A percentile compares a stretch with the other conserved stretches of the same genome.
These are phyloP conservation scores for Deinandra increscens DNA, from an alignment of 129 eudicot species.

Conservation along the genomic window DNA sequence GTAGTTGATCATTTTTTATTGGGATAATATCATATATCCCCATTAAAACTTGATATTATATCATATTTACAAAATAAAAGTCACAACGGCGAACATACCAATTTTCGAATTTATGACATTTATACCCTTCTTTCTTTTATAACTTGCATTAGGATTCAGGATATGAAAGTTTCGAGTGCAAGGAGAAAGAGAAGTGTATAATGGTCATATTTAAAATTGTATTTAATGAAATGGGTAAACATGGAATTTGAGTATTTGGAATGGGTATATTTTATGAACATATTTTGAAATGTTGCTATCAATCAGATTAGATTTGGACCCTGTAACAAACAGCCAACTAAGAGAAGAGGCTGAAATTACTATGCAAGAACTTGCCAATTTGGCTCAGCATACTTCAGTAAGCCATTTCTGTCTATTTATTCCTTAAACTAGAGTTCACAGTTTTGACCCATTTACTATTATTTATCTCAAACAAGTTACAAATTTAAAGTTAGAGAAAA, in stretches of 20 bases:
- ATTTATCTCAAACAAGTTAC: background rate
- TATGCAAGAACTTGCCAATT: slow-evolving; percentile 68
- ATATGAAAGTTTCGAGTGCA: too few relatives aligned
- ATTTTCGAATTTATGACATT: too few relatives aligned
- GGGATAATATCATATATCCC: too few relatives aligned
- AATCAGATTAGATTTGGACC: slow-evolving; percentile 73
- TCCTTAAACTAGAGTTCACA: background rate
- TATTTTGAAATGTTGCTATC: slow-evolving; percentile 11
- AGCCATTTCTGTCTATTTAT: slow-evolving; percentile 28
- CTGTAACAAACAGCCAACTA: slow-evolving; percentile 45
- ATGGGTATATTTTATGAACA: background rate
- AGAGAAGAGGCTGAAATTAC: slow-evolving; percentile 72
- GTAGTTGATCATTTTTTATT: background rate
- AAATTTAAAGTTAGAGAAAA: background rate
- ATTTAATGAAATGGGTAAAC: too few relatives aligned
- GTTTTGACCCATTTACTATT: background rate
- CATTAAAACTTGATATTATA: too few relatives aligned
- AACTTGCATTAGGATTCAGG: too few relatives aligned
- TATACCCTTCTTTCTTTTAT: too few relatives aligned
- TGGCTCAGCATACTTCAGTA: slow-evolving; percentile 90
- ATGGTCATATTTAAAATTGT: too few relatives aligned
- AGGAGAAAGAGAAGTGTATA: too few relatives aligned
- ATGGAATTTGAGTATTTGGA: too few relatives aligned
- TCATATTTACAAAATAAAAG: too few relatives aligned
- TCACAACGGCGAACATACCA: too few relatives aligned